phyloP scores from a whole-genome alignment of 78 protist species.

The slime mould (Dictyostelium discoideum) region DNA sequence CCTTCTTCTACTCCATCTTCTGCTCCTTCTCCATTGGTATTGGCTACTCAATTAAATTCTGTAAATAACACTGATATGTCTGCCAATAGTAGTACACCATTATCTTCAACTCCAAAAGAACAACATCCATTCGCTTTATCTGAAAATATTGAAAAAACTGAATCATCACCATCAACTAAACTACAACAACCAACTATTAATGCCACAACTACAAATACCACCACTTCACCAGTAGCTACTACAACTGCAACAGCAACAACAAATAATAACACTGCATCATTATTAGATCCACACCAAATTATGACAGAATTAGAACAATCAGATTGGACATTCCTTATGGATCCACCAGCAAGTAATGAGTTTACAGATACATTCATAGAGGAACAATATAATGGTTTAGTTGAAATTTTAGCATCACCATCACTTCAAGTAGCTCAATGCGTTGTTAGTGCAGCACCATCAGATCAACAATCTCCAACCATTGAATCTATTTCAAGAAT shows the following conservation, averaged over 20 bases:
- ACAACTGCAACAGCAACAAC: not conserved
- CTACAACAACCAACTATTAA: not conserved
- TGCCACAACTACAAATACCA: not conserved
- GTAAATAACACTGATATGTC: not conserved
- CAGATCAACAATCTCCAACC: conserved; percentile 38
- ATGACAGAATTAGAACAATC: conserved; percentile 30
- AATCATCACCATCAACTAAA: not conserved
- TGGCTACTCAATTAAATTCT: not conserved
- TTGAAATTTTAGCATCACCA: conserved; percentile 38
- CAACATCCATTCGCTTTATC: not conserved
- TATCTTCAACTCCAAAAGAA: conserved; percentile 15
- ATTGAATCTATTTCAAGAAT: conserved; percentile 45
- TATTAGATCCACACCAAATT: conserved; percentile 41
- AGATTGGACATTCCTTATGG: conserved; percentile 52
- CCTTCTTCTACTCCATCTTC: not conserved
- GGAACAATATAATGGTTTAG: conserved; percentile 38
- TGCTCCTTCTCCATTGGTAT: conserved; percentile 14
- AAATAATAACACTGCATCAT: not conserved
- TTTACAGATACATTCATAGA: conserved; percentile 41
- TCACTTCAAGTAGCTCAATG: conserved; percentile 76
- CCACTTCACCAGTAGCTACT: not conserved
- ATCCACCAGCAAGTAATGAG: conserved; percentile 50
- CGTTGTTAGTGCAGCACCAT: conserved; percentile 32
- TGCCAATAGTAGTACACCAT: not conserved
- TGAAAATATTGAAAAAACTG: not conserved